Conservation (phyloP, 2,329 filamentous ascomycete species). For the Verticillium nubilum region DNA sequence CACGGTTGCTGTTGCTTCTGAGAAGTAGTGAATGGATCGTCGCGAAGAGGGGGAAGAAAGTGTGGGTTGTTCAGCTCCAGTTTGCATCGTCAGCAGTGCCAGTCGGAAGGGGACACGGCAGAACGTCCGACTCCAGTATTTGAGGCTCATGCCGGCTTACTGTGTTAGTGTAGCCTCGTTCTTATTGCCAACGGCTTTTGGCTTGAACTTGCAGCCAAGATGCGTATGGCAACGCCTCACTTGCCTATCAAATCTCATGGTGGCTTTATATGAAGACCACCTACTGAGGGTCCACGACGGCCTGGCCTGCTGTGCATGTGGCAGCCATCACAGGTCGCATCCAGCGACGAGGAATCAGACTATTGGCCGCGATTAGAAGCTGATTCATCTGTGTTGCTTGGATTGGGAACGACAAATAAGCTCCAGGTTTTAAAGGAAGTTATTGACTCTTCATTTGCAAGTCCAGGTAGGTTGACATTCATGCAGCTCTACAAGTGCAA, state of each 20-base stretch:
- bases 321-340: no score
- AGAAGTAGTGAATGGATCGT: neutral
- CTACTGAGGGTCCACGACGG: neutral
- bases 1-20: neutral
- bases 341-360: no score
- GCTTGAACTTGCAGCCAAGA: no score
- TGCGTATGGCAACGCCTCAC: neutral
- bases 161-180: neutral
- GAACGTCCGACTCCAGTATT: neutral
- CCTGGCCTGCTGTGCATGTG: neutral
- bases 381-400: no score
- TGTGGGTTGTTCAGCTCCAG: neutral
- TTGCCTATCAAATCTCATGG: neutral
- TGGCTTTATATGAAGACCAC: neutral
- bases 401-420: no score
- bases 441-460: no score
- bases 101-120: neutral
- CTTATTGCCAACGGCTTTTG: no score
- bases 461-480: no score
- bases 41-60: neutral
- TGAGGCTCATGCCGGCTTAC: neutral
- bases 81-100: neutral
- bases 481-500: no score
- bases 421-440: no score
- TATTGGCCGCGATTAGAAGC: no score